These are phyloP conservation scores for Macrophomina phaseolina DNA, from an alignment of 2,329 filamentous ascomycete genomes.

Conservation along the genomic window DNA sequence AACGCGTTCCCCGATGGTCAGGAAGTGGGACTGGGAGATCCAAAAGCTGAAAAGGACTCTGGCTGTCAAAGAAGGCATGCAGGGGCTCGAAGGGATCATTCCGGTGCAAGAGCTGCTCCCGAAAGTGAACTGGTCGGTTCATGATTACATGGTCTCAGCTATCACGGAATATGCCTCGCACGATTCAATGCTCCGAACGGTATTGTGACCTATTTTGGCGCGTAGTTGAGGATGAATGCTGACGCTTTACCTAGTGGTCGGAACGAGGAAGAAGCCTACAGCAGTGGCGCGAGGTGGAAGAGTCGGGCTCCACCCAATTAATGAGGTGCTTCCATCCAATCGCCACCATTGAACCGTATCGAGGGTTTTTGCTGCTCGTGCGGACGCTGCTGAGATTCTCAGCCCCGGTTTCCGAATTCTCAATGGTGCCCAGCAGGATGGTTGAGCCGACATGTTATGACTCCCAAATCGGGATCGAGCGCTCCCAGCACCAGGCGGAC, in stretches of 20 bases:
- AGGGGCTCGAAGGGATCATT: not conserved
- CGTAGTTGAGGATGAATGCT: too few species aligned
- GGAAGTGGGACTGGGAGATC: not conserved
- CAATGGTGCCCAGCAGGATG: not conserved
- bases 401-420: not conserved
- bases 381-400: not conserved
- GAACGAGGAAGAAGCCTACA: too few species aligned
- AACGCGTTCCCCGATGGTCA: not conserved
- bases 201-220: too few species aligned
- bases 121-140: not conserved
- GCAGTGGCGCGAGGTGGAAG: not conserved
- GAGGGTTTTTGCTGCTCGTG: not conserved
- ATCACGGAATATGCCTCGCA: not conserved
- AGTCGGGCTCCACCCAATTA: too few species aligned
- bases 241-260: too few species aligned
- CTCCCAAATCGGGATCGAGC: too few species aligned
- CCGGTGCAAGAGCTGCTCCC: not conserved
- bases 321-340: not conserved
- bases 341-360: not conserved
- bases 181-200: too few species aligned
- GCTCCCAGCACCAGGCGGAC: not conserved
- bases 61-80: not conserved
- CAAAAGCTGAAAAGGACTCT: too few species aligned
- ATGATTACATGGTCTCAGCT: not conserved
- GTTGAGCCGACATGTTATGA: not conserved